Percentiles rank a stretch among this genome's conserved stretches.
Evolutionary conservation across 192 early-diverging fungal species (phyloP).

Genomic region (Mortierella claussenii): DNA sequence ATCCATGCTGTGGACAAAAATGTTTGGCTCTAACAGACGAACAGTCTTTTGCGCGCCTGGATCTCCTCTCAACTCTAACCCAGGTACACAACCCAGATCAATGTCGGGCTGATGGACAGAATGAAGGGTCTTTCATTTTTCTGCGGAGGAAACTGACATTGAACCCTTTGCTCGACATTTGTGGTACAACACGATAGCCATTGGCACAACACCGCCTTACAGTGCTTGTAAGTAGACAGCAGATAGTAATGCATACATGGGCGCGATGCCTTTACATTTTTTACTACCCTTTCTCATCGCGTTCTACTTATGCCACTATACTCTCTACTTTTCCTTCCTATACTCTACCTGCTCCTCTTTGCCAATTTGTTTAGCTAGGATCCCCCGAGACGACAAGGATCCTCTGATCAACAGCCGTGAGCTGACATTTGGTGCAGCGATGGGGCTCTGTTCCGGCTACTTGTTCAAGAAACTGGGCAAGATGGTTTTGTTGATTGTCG

Average conservation of each 20-base stretch:
- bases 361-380: too few species aligned
- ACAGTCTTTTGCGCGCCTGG: conserved; percentile 16
- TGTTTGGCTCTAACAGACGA: conserved; percentile 3
- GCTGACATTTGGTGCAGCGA: conserved; percentile 58
- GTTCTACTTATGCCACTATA: neutral
- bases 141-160: neutral
- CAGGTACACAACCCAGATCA: too few species aligned
- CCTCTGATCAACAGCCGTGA: conserved; percentile 51
- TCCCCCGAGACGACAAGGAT: conserved; percentile 14
- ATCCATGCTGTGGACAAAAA: conserved; percentile 13
- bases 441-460: conserved; percentile 62
- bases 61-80: neutral
- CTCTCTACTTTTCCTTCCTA: neutral
- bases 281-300: neutral
- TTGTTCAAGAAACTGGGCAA: conserved; percentile 64
- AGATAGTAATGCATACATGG: too few species aligned
- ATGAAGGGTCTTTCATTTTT: neutral
- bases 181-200: neutral
- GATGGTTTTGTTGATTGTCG: conserved; percentile 54
- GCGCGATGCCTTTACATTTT: neutral
- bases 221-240: neutral
- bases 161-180: neutral
- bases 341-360: too few species aligned
- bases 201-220: neutral
- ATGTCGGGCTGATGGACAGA: too few species aligned